Base-by-base conservation (phyloP, 2,329 filamentous ascomycete species). In the Chaetomiaceae sp. region DNA sequence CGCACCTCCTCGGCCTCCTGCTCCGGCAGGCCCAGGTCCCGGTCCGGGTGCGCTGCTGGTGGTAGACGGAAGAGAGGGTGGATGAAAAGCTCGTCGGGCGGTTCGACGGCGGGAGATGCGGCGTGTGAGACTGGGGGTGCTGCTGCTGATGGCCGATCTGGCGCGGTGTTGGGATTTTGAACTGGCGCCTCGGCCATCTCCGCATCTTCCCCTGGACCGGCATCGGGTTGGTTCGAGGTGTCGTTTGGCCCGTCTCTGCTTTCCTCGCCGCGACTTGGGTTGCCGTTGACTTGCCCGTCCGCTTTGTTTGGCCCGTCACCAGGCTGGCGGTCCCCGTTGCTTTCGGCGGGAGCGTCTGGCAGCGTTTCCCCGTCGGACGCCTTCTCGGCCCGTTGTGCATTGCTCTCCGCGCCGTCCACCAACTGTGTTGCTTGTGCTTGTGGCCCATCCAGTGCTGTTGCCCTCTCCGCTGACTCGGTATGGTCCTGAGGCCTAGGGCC, bases 1-100 rank as follows among this genome's bases (percentile, higher is more conserved):
- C 89, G 83, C 39, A 89, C 84, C 55, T 94, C 88, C 59, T 91
- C 88, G 1, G 89, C 89, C 70, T 94, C 89, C 23, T 75, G 71
- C 17, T 83, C 76, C 0, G 88, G 88, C 3, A 95, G 78, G 1
- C 86, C 86, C 36, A 88, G 73, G 65, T 91, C 83, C 51, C 84
- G 78, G 66, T 91, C 85, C 2, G 85, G 79, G 50, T 79, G 76
- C 22, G 82, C 80, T 29, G 80, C 73, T 23, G 72, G 66, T 0
- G 89, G 86, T 33, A 85, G 80, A 39, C 83, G 69, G 69, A 90
- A 95, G 63, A 90, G 81, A 3, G 88, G 87, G 65, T 92, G 87
- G 54, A 92, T 80, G 25, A 79, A 79, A n/a, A 76, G 73, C 4
- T 78, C 73, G 14, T 75, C 72, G 31, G 37, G 19, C 7, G 45